Percentiles rank a stretch among this genome's conserved stretches.
phyloP scores from a whole-genome alignment of 768 basidiomycete species.

The Psilocybe azurescens region DNA sequence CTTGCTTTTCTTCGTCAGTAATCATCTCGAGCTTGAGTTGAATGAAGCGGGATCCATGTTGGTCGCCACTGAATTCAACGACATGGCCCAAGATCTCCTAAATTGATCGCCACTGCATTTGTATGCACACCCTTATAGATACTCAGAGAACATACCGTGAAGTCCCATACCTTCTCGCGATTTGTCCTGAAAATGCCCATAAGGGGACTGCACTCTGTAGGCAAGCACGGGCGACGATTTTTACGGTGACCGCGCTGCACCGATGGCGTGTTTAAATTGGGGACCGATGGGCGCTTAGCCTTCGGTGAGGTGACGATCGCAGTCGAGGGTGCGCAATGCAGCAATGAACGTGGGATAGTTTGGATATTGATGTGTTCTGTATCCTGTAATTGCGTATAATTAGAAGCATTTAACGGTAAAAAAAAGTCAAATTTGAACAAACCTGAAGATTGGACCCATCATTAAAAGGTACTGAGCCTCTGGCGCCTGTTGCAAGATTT shows the following conservation, averaged over 20 bases:
- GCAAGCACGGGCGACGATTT: conserved; percentile 49
- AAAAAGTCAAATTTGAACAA: not conserved
- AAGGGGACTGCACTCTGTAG: conserved; percentile 66
- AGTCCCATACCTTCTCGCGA: conserved; percentile 81
- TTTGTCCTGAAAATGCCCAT: conserved; percentile 88
- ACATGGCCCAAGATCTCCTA: conserved; percentile 89
- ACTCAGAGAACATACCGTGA: conserved; percentile 54
- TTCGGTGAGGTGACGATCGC: not conserved
- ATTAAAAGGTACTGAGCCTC: not conserved
- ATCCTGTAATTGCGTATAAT: not conserved
- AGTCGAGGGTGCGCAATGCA: not conserved
- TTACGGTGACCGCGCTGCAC: conserved; percentile 32
- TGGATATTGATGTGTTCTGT: not conserved
- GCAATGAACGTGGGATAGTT: not conserved
- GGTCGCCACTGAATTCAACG: conserved; percentile 92
- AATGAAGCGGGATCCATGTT: conserved; percentile 98
- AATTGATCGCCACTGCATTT: not conserved
- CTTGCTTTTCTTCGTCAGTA: conserved; percentile 77
- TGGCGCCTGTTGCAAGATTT: not conserved
- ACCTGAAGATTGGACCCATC: not conserved
- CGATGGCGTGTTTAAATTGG: not conserved
- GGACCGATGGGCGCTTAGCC: not conserved
- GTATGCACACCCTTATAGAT: not conserved
- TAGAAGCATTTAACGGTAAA: not conserved
- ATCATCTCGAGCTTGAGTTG: conserved; percentile 75